phyloP scores from a whole-genome alignment of 2,329 filamentous ascomycete species.

The Pseudogymnoascus sp. region DNA sequence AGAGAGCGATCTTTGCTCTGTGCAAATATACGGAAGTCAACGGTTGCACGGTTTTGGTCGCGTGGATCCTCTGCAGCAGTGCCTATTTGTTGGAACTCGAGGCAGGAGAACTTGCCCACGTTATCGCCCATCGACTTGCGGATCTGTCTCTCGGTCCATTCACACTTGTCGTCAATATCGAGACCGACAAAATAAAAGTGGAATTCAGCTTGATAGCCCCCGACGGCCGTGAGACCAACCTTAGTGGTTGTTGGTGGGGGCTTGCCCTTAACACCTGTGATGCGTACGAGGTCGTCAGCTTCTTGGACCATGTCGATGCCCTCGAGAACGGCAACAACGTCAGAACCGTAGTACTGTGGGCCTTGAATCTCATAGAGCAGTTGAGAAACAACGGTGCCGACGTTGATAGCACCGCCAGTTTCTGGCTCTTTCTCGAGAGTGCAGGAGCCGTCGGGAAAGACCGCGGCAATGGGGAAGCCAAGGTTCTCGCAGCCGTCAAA shows the following conservation, averaged over 20 bases:
- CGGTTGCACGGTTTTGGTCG: constrained; percentile 42
- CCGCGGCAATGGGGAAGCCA: constrained; percentile 15
- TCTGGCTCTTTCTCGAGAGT: constrained; percentile 13
- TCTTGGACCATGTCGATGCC: constrained; percentile 39
- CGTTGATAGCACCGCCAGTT: constrained; percentile 13
- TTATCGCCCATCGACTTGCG: constrained; percentile 28
- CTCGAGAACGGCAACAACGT: constrained; percentile 30
- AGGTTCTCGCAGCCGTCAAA: constrained; percentile 15
- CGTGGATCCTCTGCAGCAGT: constrained; percentile 33
- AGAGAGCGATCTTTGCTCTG: constrained; percentile 36
- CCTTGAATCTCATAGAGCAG: constrained; percentile 36
- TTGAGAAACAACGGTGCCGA: constrained; percentile 28
- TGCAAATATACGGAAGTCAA: constrained; percentile 40
- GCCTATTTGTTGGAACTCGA: constrained; percentile 33
- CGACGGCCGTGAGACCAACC: constrained; percentile 38
- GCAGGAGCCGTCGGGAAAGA: constrained; percentile 9
- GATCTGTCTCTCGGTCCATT: constrained; percentile 38
- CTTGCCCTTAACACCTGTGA: constrained; percentile 23
- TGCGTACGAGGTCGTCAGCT: constrained; percentile 26
- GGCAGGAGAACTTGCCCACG: constrained; percentile 27
- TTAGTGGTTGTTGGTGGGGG: constrained; percentile 34
- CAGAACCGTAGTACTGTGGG: constrained; percentile 30
- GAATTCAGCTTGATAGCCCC: constrained; percentile 40
- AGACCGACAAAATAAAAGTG: constrained; percentile 39
- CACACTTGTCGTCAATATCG: constrained; percentile 37